Conservation (phyloP, 2,329 filamentous ascomycete species). For the Huntiella abstrusa region DNA sequence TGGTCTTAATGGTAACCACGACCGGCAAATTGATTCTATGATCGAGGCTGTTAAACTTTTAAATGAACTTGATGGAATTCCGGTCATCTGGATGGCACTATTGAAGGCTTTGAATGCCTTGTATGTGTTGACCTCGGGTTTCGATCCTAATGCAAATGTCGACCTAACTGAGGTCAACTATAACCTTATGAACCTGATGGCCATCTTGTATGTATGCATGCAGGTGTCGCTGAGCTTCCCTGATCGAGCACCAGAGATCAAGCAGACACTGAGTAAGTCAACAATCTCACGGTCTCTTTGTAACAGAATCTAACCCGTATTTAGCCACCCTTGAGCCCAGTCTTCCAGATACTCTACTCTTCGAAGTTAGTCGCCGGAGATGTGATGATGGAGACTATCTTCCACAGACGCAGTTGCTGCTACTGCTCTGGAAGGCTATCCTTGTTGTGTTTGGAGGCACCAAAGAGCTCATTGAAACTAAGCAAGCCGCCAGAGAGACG, state of each 20-base stretch:
- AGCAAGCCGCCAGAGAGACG: slow-evolving; percentile 48
- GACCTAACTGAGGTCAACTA: slow-evolving; percentile 32
- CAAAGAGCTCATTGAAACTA: slow-evolving; percentile 52
- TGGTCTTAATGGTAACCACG: slow-evolving; percentile 32
- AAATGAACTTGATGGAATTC: slow-evolving; percentile 23
- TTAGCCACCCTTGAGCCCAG: slow-evolving; percentile 42
- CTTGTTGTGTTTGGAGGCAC: slow-evolving; percentile 71
- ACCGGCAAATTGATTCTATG: slow-evolving; percentile 37
- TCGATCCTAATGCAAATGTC: slow-evolving; percentile 6
- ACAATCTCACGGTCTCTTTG: background rate
- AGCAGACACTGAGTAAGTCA: slow-evolving; percentile 31
- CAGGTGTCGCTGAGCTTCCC: slow-evolving; percentile 36
- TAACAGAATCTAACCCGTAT: background rate
- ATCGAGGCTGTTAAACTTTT: slow-evolving; percentile 33
- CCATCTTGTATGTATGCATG: slow-evolving; percentile 40
- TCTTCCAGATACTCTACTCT: slow-evolving; percentile 53
- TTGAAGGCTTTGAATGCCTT: slow-evolving; percentile 31
- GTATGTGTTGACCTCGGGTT: slow-evolving; percentile 23
- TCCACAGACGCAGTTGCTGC: slow-evolving; percentile 51
- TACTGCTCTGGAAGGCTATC: slow-evolving; percentile 83
- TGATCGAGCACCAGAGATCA: slow-evolving; percentile 27
- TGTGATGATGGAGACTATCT: slow-evolving; percentile 50
- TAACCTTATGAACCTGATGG: slow-evolving; percentile 43
- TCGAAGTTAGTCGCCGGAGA: slow-evolving; percentile 46
- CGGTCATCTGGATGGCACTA: slow-evolving; percentile 26